Evolutionary conservation across 768 basidiomycete species (phyloP).

Genomic region (Leucosporidium creatinivorum): DNA sequence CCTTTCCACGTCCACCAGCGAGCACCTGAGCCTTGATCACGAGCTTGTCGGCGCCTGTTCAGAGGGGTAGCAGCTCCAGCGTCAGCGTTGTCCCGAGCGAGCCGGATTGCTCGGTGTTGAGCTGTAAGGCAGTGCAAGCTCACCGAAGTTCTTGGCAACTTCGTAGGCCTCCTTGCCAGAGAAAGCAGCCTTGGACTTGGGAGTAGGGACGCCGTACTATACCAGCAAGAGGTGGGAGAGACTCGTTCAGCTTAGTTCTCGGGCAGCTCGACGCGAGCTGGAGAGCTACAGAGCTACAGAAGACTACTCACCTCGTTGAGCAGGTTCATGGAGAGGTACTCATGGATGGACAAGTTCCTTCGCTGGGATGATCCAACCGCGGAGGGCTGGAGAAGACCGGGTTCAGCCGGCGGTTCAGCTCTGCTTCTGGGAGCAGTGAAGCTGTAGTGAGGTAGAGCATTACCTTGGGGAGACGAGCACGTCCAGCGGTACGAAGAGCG

Average conservation of each 20-base stretch:
- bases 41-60: constrained; percentile 61
- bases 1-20: constrained; percentile 97
- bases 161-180: constrained; percentile 80
- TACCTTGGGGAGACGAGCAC: constrained; percentile 21
- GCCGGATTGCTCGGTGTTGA: background rate
- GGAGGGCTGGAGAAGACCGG: background rate
- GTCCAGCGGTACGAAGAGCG: constrained; percentile 16
- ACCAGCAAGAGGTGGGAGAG: background rate
- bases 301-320: constrained; percentile 68
- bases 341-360: constrained; percentile 67
- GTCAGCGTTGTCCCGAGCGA: background rate
- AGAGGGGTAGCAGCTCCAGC: background rate
- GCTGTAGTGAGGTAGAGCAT: background rate
- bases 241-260: background rate
- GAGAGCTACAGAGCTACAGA: background rate
- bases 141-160: constrained; percentile 84
- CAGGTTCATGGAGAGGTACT: constrained; percentile 91
- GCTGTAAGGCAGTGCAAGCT: constrained; percentile 28
- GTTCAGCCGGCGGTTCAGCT: background rate
- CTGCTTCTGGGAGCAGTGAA: background rate
- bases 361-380: constrained; percentile 22
- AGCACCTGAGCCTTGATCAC: constrained; percentile 99
- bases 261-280: background rate
- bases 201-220: constrained; percentile 92
- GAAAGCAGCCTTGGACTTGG: constrained; percentile 79